Conservation (phyloP, 169 alveolate genomes). For the Fabrea salina region DNA sequence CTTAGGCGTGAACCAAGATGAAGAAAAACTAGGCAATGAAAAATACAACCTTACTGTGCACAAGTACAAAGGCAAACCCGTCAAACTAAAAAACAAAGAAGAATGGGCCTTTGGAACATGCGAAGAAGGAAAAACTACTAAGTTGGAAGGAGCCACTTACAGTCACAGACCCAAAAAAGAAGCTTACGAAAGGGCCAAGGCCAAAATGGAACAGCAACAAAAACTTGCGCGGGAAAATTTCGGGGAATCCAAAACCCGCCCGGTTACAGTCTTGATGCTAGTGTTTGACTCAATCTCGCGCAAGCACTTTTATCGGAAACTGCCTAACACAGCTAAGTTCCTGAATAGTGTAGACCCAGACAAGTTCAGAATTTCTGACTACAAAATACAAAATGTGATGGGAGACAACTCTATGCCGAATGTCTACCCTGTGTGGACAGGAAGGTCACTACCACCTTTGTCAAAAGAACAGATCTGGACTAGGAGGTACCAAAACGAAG, state of each 20-base stretch:
- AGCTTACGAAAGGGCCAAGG: not conserved
- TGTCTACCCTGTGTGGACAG: not conserved
- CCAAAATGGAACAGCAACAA: conserved; percentile 3
- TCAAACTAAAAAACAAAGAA: not conserved
- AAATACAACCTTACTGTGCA: not conserved
- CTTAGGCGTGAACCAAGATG: not conserved
- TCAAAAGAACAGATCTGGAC: not conserved
- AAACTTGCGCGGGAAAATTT: not conserved
- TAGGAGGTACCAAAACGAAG: not conserved
- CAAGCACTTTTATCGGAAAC: conserved; percentile 21
- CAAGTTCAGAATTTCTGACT: conserved; percentile 3
- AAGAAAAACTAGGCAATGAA: not conserved
- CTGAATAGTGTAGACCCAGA: not conserved
- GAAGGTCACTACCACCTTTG: too few relatives aligned
- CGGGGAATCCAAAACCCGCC: not conserved
- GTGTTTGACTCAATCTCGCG: conserved; percentile 15
- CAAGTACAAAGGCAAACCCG: conserved; percentile 11
- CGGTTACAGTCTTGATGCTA: conserved; percentile 14
- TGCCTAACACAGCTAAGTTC: conserved; percentile 8
- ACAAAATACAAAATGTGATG: conserved; percentile 2
- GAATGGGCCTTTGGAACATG: conserved; percentile 33
- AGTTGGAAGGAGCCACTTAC: conserved; percentile 26
- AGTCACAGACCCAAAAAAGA: not conserved
- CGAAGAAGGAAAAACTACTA: not conserved
- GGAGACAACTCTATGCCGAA: conserved; percentile 17